phyloP scores from a whole-genome alignment of 2,329 filamentous ascomycete species.

The Zasmidium citrigriseum region DNA sequence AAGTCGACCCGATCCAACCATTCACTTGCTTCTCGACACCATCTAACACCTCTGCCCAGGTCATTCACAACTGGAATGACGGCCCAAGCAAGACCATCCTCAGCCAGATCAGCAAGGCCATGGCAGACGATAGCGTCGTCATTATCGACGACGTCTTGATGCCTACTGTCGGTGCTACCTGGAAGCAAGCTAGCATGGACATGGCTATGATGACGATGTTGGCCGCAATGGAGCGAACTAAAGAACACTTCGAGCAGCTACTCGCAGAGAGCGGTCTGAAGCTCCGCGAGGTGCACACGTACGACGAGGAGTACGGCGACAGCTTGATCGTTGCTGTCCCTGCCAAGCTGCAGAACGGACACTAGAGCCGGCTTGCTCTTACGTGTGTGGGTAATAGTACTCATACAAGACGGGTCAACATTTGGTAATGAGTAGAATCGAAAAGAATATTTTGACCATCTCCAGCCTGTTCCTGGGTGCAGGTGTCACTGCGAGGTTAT shows the following conservation, averaged over 20 bases:
- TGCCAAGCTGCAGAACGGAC: too few relatives aligned
- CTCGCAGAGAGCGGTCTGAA: not conserved
- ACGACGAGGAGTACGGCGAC: constrained; percentile 9
- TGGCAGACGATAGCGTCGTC: constrained; percentile 12
- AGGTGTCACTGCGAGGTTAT: too few relatives aligned
- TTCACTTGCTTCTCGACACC: not conserved
- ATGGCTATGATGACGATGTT: constrained; percentile 19
- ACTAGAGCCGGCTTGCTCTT: too few relatives aligned
- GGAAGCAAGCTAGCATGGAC: constrained; percentile 18
- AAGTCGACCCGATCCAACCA: not conserved
- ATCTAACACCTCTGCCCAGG: not conserved
- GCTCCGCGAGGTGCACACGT: constrained; percentile 5
- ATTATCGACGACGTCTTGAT: constrained; percentile 15
- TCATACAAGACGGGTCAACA: too few relatives aligned
- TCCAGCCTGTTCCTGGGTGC: too few relatives aligned
- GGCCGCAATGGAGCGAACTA: constrained; percentile 10
- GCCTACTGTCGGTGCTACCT: constrained; percentile 11
- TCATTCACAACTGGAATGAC: constrained; percentile 13
- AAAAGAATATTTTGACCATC: too few relatives aligned
- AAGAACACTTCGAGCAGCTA: constrained; percentile 7
- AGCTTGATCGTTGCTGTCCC: constrained; percentile 6
- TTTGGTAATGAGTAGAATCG: too few relatives aligned
- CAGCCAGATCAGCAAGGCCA: constrained; percentile 8
- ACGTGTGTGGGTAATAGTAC: too few relatives aligned
- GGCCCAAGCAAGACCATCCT: constrained; percentile 11